These are phyloP conservation scores for Rhodamnia rubescens DNA, from an alignment of 345 rosid species.

Conservation along the genomic window DNA sequence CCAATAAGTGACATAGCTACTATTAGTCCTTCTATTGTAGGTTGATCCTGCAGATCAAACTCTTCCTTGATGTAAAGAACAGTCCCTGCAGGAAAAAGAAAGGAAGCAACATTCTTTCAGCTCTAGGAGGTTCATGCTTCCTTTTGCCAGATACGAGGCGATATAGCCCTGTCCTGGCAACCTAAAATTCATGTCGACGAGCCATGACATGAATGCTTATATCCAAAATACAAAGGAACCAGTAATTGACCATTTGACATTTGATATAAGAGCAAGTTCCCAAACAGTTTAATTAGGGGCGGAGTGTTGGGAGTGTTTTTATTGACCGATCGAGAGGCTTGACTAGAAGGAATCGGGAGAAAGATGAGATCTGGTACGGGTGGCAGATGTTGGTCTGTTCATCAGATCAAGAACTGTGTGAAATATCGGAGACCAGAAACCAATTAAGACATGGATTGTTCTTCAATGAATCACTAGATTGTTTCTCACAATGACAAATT, in stretches of 20 bases:
- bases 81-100: constrained; percentile 13
- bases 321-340: not conserved
- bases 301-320: not conserved
- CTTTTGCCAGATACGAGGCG: not conserved
- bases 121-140: not conserved
- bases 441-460: not conserved
- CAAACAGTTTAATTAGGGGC: not conserved
- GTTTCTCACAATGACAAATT: not conserved
- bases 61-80: constrained; percentile 27
- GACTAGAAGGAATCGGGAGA: not conserved
- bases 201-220: not conserved
- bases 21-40: constrained; percentile 29
- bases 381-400: not conserved
- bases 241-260: not conserved
- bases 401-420: not conserved
- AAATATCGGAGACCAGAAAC: not conserved
- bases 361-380: not conserved
- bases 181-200: not conserved
- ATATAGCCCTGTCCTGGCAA: not conserved
- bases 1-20: constrained; percentile 27
- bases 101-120: not conserved
- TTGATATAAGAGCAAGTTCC: not conserved
- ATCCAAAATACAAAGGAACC: not conserved
- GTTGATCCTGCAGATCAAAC: constrained; percentile 19
- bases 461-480: not conserved